phyloP scores from a whole-genome alignment of 2,329 filamentous ascomycete genomes.

The Clarireedia sp. region DNA sequence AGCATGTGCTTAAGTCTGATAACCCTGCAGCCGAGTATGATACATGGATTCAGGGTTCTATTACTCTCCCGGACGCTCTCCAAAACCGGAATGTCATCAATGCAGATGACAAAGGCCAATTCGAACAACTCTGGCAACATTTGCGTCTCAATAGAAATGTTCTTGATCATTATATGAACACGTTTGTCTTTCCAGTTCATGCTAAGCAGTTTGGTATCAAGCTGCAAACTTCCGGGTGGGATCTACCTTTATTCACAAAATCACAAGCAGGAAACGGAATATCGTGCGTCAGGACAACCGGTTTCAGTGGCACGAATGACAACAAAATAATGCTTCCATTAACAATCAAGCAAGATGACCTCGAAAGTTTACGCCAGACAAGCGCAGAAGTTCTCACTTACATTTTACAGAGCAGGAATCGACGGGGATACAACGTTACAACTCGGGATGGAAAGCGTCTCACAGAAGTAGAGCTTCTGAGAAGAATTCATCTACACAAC shows the following conservation, averaged over 20 bases:
- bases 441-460: conserved; percentile 35
- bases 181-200: conserved; percentile 56
- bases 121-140: conserved; percentile 41
- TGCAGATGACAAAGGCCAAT: conserved; percentile 45
- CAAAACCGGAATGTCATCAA: conserved; percentile 51
- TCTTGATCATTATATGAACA: conserved; percentile 54
- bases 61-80: conserved; percentile 34
- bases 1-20: conserved; percentile 47
- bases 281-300: conserved; percentile 42
- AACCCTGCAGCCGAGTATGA: conserved; percentile 29
- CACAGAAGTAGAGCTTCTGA: conserved; percentile 39
- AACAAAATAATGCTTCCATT: conserved; percentile 50
- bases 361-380: conserved; percentile 47
- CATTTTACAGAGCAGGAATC: conserved; percentile 45
- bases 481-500: background rate
- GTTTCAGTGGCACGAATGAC: conserved; percentile 68
- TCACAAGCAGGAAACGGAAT: conserved; percentile 23
- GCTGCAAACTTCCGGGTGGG: conserved; percentile 59
- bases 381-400: conserved; percentile 57
- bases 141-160: conserved; percentile 42
- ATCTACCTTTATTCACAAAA: conserved; percentile 43
- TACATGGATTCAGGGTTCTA: background rate
- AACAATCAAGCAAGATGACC: conserved; percentile 53
- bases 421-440: conserved; percentile 29
- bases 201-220: conserved; percentile 58